Conservation (phyloP, 1,284 basidiomycete species). For the Trichosporon sp. region DNA sequence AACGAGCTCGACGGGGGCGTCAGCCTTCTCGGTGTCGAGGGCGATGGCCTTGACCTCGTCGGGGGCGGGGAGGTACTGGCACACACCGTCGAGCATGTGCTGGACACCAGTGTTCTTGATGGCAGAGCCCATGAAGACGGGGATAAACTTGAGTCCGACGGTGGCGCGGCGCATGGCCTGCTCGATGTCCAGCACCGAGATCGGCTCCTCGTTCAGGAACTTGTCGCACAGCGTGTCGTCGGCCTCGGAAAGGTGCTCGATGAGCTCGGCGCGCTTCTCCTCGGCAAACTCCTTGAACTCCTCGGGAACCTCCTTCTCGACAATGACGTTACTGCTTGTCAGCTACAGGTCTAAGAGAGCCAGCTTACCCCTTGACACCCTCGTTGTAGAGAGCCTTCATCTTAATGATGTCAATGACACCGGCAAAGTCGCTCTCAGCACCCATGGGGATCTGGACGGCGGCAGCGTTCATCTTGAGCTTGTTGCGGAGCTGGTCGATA, state of each 20-base stretch:
- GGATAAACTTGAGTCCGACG: conserved; percentile 84
- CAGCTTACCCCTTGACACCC: conserved; percentile 83
- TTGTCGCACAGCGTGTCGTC: conserved; percentile 93
- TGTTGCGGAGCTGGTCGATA: conserved; percentile 85
- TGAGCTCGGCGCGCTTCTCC: conserved; percentile 83
- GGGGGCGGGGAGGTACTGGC: conserved; percentile 92
- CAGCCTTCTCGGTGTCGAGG: conserved; percentile 75
- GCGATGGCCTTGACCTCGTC: conserved; percentile 78
- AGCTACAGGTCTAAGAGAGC: no score
- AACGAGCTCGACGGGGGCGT: conserved; percentile 69
- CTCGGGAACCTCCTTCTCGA: conserved; percentile 86
- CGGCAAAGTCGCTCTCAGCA: conserved; percentile 80
- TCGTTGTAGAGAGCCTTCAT: conserved; percentile 96
- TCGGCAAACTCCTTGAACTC: conserved; percentile 71
- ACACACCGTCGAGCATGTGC: conserved; percentile 90
- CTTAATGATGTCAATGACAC: conserved; percentile 90
- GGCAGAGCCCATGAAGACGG: conserved; percentile 95
- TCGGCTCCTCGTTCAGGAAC: conserved; percentile 80
- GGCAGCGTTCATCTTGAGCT: conserved; percentile 89
- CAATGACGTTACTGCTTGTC: conserved; percentile 67
- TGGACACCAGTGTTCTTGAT: conserved; percentile 98
- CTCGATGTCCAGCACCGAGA: conserved; percentile 73
- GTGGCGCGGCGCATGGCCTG: conserved; percentile 88
- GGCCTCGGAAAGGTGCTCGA: conserved; percentile 94
- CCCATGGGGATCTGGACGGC: conserved; percentile 98